Evolutionary conservation across 75 land plant species (phyloP), one percentile per base, ranked within the genome.

Genomic region (Picea sitchensis): DNA sequence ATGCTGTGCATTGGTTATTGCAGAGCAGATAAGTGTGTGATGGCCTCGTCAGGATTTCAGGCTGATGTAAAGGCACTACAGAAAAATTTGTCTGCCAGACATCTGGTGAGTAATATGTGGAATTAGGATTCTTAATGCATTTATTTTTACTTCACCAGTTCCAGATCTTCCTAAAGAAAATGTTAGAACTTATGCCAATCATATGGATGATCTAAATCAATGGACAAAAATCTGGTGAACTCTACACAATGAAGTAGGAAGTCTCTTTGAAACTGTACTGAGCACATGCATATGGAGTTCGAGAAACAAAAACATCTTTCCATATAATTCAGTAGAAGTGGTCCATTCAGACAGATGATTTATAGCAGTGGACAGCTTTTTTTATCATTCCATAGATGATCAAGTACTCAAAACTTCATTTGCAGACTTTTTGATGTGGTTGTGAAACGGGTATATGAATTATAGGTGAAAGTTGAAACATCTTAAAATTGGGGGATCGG

Each of bases 41-140:
- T 96, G 88, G 99, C 95, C 20, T 92, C 99, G 9, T 94, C 99
- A 34, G 98, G 99, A 14, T 96, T 94, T 79, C 99, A 94, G 83
- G 99, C 93, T 54, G 99, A 96, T 90, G 87, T 96, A 20, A 87
- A 84, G 81, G 95, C 99, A 77, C 86, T 96, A 32, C 99, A 96
- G 65, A 96, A 94, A 84, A 90, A 86, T 74, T 84, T 96, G 80
- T 84, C 90, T 47, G 99, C 99, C 1, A 90, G 83, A 75, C 99
- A 96, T 78, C 80, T 91, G 93, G 99, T 96, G 64, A 76, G 88
- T 71, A 17, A 36, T 77, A 41, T 44, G 26, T 69, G 74, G 13
- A n/a, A 20, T 71, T 18, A 71, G n/a, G 23, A 9, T 17, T 71
- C 13, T 71, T 13, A 44, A 71, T 44, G 47, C 51, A 47, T 18